Conservation (phyloP, 495 filamentous ascomycete genomes). For the Aspergillus asperescens region DNA sequence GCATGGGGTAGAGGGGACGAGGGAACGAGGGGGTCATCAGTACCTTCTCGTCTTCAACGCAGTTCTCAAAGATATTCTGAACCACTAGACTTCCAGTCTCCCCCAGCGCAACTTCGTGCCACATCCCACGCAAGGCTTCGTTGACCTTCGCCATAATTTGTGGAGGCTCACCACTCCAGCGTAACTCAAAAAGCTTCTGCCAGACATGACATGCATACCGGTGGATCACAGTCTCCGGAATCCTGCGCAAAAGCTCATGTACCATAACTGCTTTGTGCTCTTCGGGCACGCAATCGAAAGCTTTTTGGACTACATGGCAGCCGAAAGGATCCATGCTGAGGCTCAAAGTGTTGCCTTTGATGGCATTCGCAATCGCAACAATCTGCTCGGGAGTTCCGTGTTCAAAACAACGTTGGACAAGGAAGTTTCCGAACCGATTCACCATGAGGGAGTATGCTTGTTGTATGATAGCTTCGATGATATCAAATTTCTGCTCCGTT, state of each 20-base stretch:
- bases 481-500: constrained; percentile 91
- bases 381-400: constrained; percentile 95
- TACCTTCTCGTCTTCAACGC: constrained; percentile 97
- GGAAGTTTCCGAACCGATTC: constrained; percentile 93
- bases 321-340: constrained; percentile 98
- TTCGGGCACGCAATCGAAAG: constrained; percentile 94
- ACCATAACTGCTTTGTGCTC: constrained; percentile 99
- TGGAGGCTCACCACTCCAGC: constrained; percentile 90
- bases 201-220: constrained; percentile 98
- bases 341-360: constrained; percentile 88
- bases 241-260: constrained; percentile 87
- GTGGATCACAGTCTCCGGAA: constrained; percentile 96
- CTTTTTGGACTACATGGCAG: constrained; percentile 97
- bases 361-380: constrained; percentile 88
- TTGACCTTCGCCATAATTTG: constrained; percentile 99
- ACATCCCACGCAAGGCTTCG: constrained; percentile 91
- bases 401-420: constrained; percentile 97
- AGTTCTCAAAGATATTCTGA: constrained; percentile 99
- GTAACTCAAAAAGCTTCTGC: constrained; percentile 99
- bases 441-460: constrained; percentile 96
- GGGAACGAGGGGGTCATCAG: neutral
- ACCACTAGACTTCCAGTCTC: constrained; percentile 97
- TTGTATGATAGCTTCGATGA: constrained; percentile 91
- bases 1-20: too few relatives aligned
- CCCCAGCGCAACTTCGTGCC: constrained; percentile 95